Evolutionary conservation across 768 basidiomycete genomes (phyloP).

Genomic region (Rubroboletus pulcherrimus): DNA sequence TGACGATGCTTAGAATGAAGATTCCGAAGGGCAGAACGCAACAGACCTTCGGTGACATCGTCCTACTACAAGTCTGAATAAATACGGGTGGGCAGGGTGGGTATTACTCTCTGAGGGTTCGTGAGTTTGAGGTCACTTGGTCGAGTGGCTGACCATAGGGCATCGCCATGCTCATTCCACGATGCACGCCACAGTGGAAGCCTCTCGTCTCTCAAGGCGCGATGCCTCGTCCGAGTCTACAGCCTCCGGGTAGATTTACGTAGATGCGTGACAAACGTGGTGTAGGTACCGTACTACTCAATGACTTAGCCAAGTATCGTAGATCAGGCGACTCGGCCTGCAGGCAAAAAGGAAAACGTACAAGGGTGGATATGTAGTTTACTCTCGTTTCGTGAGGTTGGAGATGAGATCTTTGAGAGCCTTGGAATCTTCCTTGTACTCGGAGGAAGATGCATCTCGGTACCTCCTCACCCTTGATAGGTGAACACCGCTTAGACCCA

Average conservation of each 20-base stretch:
- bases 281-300: not conserved
- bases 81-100: not conserved
- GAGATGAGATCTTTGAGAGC: constrained; percentile 15
- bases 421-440: constrained; percentile 17
- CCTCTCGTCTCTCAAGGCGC: not conserved
- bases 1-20: not conserved
- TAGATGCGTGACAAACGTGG: not conserved
- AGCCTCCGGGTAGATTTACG: not conserved
- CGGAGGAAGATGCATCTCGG: not conserved
- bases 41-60: constrained; percentile 5
- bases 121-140: not conserved
- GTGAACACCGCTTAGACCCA: constrained; percentile 10
- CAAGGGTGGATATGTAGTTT: not conserved
- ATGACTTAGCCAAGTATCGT: not conserved
- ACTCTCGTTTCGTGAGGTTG: not conserved
- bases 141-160: not conserved
- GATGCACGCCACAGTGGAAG: not conserved
- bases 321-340: not conserved
- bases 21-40: not conserved
- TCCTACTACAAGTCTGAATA: not conserved
- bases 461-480: constrained; percentile 13
- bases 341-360: not conserved
- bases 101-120: not conserved
- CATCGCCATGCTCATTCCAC: not conserved
- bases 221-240: not conserved